Conservation (phyloP, 2,329 filamentous ascomycete genomes). For the Emergomyces pasteurianus region DNA sequence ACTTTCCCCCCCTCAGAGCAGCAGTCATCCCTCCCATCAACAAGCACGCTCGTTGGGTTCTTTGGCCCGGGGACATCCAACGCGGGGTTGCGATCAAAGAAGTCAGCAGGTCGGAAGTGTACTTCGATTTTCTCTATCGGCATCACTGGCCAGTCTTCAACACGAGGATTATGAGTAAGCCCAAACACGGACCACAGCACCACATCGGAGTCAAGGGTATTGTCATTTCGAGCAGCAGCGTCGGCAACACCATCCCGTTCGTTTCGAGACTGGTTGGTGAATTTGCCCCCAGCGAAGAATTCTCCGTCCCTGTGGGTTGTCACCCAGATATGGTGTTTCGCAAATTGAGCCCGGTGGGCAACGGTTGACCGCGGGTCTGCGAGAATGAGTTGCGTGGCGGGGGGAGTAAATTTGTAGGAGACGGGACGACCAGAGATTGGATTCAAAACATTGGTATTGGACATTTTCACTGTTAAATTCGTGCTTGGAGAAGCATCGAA, state of each 20-base stretch:
- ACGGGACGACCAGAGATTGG: constrained; percentile 32
- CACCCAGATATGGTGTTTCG: constrained; percentile 41
- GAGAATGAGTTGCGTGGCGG: constrained; percentile 38
- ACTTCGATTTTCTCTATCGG: constrained; percentile 39
- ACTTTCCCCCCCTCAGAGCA: background rate
- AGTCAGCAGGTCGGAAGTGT: constrained; percentile 36
- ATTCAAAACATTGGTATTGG: constrained; percentile 35
- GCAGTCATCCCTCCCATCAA: constrained; percentile 3
- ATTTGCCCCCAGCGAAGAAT: constrained; percentile 38
- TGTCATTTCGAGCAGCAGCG: constrained; percentile 32
- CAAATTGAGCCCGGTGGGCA: constrained; percentile 36
- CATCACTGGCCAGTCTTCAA: constrained; percentile 41
- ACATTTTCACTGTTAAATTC: constrained; percentile 38
- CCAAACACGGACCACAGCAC: constrained; percentile 42
- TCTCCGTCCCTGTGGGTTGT: constrained; percentile 40
- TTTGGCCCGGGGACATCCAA: constrained; percentile 35
- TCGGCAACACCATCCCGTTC: constrained; percentile 36
- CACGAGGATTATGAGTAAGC: constrained; percentile 40
- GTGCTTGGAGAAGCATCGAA: constrained; percentile 42
- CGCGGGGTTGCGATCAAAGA: constrained; percentile 38
- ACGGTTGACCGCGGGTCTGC: constrained; percentile 34
- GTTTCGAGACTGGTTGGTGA: constrained; percentile 34
- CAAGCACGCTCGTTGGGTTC: constrained; percentile 16
- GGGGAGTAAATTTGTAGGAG: constrained; percentile 38
- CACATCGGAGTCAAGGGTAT: constrained; percentile 34